These are phyloP conservation scores for Tolypocladium paradoxum DNA, from an alignment of 2,329 filamentous ascomycete species.

Conservation along the genomic window DNA sequence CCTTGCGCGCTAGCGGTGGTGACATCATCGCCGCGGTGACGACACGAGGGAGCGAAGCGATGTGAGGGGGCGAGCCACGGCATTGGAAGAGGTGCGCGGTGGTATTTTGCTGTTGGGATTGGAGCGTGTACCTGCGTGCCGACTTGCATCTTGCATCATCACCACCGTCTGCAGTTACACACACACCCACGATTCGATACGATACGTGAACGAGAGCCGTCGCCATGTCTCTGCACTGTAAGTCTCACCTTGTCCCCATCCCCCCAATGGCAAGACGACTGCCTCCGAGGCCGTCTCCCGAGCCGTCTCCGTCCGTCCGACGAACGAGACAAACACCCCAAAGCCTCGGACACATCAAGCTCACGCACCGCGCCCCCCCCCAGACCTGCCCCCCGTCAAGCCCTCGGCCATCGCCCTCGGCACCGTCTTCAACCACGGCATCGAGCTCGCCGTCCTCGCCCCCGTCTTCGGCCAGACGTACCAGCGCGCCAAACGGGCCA, in stretches of 20 bases:
- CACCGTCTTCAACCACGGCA: slow-evolving; percentile 88
- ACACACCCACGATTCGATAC: neutral
- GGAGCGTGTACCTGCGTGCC: neutral
- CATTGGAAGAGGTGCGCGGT: neutral
- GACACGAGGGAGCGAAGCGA: neutral
- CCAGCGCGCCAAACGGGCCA: slow-evolving; percentile 79
- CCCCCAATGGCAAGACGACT: neutral
- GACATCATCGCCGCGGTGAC: slow-evolving; percentile 20
- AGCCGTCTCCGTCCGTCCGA: neutral
- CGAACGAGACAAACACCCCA: neutral
- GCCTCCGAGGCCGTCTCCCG: neutral
- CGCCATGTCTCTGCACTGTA: slow-evolving; percentile 52
- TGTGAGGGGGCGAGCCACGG: neutral
- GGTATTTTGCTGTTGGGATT: neutral
- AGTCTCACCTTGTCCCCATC: slow-evolving; percentile 14
- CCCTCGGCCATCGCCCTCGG: slow-evolving; percentile 95
- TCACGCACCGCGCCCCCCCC: slow-evolving; percentile 7
- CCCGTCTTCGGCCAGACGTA: slow-evolving; percentile 93
- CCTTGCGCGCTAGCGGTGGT: slow-evolving; percentile 10
- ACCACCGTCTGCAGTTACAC: neutral
- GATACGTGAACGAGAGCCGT: neutral
- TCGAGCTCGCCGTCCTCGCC: slow-evolving; percentile 76
- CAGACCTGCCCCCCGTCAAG: slow-evolving; percentile 72
- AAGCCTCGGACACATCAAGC: neutral
- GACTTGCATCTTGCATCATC: slow-evolving; percentile 3